These are phyloP conservation scores for Infundibulicybe gibba DNA, from an alignment of 768 basidiomycete genomes.

Conservation along the genomic window DNA sequence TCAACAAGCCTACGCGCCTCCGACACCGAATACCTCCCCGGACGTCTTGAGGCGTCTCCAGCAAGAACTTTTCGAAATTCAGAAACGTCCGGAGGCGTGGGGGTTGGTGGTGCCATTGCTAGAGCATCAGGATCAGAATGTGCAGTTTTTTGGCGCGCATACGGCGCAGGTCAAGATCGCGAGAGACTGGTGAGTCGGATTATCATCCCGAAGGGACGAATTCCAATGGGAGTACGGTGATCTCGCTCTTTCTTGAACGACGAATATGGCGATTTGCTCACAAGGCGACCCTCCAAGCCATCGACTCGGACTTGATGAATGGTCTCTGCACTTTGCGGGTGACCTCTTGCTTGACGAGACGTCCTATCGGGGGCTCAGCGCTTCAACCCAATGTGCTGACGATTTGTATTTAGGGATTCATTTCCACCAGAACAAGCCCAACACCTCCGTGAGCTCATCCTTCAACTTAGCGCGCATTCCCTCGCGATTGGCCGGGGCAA, in stretches of 20 bases:
- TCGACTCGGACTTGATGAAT: no score
- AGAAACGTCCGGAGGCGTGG: constrained; percentile 79
- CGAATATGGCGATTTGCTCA: not conserved
- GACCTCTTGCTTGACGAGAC: not conserved
- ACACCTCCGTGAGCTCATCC: constrained; percentile 59
- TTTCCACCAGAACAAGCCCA: constrained; percentile 62
- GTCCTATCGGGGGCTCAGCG: not conserved
- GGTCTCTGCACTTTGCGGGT: not conserved
- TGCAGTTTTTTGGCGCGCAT: constrained; percentile 94
- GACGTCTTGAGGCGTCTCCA: constrained; percentile 64
- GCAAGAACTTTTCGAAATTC: constrained; percentile 72
- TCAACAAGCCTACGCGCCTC: constrained; percentile 60
- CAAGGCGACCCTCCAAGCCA: not conserved
- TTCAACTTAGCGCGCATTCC: constrained; percentile 68
- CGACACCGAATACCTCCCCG: constrained; percentile 40
- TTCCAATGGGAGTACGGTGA: constrained; percentile 4
- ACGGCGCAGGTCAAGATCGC: constrained; percentile 93
- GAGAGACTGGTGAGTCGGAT: constrained; percentile 72
- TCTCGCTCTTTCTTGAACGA: constrained; percentile 1
- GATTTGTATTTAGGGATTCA: constrained; percentile 50
- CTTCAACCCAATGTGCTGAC: not conserved
- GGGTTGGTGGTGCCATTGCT: constrained; percentile 78
- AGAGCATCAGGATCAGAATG: constrained; percentile 68
- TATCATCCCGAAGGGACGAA: not conserved
- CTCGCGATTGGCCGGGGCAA: constrained; percentile 55